phyloP scores from a whole-genome alignment of 164 flowering plant genomes.

The Macadamia tetraphylla region DNA sequence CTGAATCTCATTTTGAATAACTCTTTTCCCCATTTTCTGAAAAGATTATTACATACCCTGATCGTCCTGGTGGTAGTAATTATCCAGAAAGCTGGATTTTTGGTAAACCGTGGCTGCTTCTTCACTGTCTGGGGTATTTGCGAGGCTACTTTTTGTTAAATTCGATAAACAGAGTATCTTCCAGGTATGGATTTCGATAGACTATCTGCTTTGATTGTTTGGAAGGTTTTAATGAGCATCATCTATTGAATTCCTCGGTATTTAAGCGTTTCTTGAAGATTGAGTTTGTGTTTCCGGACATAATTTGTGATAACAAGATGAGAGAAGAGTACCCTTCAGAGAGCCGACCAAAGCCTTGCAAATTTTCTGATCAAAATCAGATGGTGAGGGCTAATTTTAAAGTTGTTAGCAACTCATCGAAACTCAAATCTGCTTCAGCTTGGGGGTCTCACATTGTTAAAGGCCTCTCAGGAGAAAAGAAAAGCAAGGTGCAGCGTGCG shows the following conservation, averaged over 20 bases:
- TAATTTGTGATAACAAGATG: conserved; percentile 27
- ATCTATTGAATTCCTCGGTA: background rate
- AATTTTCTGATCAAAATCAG: conserved; percentile 60
- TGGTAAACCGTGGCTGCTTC: too few species aligned
- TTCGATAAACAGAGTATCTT: too few species aligned
- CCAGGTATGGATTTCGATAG: too few species aligned
- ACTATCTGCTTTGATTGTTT: background rate
- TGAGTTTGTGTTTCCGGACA: too few species aligned
- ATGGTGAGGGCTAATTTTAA: conserved; percentile 24
- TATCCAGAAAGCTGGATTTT: background rate
- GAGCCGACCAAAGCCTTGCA: conserved; percentile 30
- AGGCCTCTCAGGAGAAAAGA: conserved; percentile 69
- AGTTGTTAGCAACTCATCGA: conserved; percentile 26
- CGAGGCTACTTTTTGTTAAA: too few species aligned
- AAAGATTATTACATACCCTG: too few species aligned
- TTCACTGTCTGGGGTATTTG: too few species aligned
- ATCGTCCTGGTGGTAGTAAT: too few species aligned
- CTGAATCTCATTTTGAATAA: background rate
- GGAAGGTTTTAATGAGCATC: too few species aligned
- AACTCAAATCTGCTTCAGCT: conserved; percentile 38
- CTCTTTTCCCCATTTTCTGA: too few species aligned
- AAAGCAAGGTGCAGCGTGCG: conserved; percentile 38
- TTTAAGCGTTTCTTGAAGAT: background rate
- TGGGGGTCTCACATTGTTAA: conserved; percentile 83
- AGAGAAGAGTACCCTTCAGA: conserved; percentile 44